Percentiles rank a stretch among this genome's conserved stretches.
These are phyloP conservation scores for Erythrophleum fordii DNA, from an alignment of 306 rosid genomes.

Conservation along the genomic window DNA sequence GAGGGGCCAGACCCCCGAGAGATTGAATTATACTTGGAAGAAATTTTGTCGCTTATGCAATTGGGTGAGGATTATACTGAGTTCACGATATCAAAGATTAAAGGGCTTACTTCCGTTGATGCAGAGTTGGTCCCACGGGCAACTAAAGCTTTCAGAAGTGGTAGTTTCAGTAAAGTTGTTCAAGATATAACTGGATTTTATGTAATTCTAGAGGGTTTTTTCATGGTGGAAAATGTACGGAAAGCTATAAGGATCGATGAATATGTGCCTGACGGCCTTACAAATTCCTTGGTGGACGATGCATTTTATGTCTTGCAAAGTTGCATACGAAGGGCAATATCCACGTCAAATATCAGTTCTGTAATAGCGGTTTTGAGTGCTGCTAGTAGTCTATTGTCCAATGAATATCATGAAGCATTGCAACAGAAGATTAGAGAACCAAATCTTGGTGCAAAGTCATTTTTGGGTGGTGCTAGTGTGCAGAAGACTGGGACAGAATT, in stretches of 20 bases:
- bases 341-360: conserved; percentile 86
- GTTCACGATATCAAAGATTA: conserved; percentile 67
- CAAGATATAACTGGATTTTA: conserved; percentile 88
- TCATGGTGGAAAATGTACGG: conserved; percentile 77
- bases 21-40: conserved; percentile 66
- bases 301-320: conserved; percentile 93
- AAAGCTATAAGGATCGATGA: conserved; percentile 70
- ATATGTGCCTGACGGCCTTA: conserved; percentile 80
- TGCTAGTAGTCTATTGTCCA: conserved; percentile 77
- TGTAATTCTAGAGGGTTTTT: conserved; percentile 70
- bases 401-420: conserved; percentile 88
- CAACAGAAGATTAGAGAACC: conserved; percentile 88
- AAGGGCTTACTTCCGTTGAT: conserved; percentile 60
- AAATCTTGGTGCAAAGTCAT: conserved; percentile 86
- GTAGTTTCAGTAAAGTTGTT: conserved; percentile 65
- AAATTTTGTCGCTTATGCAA: conserved; percentile 63
- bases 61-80: conserved; percentile 72
- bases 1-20: conserved; percentile 74
- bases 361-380: conserved; percentile 87
- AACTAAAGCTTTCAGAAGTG: conserved; percentile 65
- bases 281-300: conserved; percentile 98
- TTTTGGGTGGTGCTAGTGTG: conserved; percentile 87
- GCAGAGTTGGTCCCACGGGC: conserved; percentile 67
- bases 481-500: conserved; percentile 87
- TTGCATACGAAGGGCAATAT: conserved; percentile 82